Evolutionary conservation across 257 asterid species (phyloP).

Genomic region (Plantago major): DNA sequence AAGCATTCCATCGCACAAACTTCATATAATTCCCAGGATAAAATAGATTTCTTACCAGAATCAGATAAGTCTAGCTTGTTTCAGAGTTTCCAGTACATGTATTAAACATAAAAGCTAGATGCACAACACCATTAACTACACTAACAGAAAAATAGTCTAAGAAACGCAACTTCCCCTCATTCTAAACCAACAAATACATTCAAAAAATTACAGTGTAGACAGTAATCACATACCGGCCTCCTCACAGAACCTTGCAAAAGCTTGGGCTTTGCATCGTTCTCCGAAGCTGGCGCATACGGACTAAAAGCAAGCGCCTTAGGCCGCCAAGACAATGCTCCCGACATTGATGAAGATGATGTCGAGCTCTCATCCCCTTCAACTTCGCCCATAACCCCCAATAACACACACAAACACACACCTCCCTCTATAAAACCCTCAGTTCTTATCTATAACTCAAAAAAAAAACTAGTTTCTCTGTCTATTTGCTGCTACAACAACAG

Average conservation of each 20-base stretch:
- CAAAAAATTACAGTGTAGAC: background rate
- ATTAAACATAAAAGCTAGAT: background rate
- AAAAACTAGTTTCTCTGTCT: no score
- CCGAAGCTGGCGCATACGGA: slow-evolving; percentile 41
- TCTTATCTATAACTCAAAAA: no score
- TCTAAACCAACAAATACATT: slow-evolving; percentile 11
- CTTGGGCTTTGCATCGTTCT: slow-evolving; percentile 47
- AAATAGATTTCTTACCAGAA: no score
- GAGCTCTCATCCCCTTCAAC: slow-evolving; percentile 37
- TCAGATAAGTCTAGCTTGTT: no score
- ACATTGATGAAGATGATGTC: slow-evolving; percentile 41
- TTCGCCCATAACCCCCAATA: slow-evolving; percentile 56
- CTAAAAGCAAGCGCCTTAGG: slow-evolving; percentile 67
- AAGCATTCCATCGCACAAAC: no score
- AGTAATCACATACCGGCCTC: slow-evolving; percentile 69
- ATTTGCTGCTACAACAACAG: background rate
- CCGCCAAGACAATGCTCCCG: slow-evolving; percentile 52
- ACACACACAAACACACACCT: slow-evolving; percentile 16
- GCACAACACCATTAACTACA: slow-evolving; percentile 2
- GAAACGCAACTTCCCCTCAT: background rate
- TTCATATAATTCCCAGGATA: no score
- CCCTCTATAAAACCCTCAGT: slow-evolving; percentile 15
- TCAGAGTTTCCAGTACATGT: no score
- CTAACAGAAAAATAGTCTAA: background rate
- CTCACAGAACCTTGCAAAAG: slow-evolving; percentile 63